Conservation (phyloP, 345 rosid genomes). For the Hevea brasiliensis region DNA sequence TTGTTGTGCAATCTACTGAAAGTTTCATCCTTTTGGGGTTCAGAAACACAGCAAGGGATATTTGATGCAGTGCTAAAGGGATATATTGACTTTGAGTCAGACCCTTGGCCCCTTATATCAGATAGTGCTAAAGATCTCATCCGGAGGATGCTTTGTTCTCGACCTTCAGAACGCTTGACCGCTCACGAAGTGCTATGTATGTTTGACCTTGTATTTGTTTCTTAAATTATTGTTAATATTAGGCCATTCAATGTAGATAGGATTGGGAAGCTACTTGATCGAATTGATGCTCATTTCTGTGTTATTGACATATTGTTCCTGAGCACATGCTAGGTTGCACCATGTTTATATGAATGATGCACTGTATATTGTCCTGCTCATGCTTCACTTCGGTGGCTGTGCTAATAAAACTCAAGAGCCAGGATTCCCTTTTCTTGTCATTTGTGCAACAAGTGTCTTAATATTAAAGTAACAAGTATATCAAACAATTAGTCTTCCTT, state of each 20-base stretch:
- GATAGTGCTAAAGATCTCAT: slow-evolving; percentile 88
- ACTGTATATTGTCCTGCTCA: background rate
- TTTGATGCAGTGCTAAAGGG: slow-evolving; percentile 97
- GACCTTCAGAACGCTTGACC: slow-evolving; percentile 75
- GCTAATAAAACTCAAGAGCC: background rate
- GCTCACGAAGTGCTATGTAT: slow-evolving; percentile 96
- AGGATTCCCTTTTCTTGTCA: background rate
- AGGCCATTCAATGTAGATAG: background rate
- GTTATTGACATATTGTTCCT: background rate
- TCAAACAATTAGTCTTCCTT: background rate
- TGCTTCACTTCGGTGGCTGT: background rate
- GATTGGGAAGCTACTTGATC: background rate
- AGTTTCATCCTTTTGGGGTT: slow-evolving; percentile 18
- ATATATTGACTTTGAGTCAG: slow-evolving; percentile 85
- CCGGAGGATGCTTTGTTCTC: slow-evolving; percentile 75
- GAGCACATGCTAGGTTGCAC: background rate
- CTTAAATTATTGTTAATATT: background rate
- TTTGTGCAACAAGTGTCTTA: background rate
- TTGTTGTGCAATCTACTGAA: slow-evolving; percentile 20
- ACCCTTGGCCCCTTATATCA: slow-evolving; percentile 96
- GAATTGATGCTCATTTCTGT: background rate
- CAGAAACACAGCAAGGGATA: slow-evolving; percentile 97
- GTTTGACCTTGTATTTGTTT: slow-evolving; percentile 27
- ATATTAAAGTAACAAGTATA: background rate
- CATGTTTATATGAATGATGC: background rate